These are phyloP conservation scores for Ustilago lituana DNA, from an alignment of 1,284 basidiomycete species.

Conservation along the genomic window DNA sequence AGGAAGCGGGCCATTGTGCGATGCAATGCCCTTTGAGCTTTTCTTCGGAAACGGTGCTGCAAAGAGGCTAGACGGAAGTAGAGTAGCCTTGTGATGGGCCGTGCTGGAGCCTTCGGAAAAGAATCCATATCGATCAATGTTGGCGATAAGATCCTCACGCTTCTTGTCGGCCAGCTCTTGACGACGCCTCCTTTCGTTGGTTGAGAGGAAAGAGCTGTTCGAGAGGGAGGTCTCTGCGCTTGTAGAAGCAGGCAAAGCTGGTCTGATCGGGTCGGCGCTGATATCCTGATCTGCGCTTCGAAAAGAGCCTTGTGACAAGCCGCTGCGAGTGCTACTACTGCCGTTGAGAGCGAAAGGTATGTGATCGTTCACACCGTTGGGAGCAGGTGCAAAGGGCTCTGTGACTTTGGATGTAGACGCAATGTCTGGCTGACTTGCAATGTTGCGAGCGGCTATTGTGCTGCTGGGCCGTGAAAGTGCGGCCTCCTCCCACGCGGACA, in stretches of 20 bases:
- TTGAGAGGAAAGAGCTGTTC: slow-evolving; percentile 25
- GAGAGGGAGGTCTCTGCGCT: slow-evolving; percentile 20
- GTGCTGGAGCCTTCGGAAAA: slow-evolving; percentile 25
- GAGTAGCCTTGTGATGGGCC: slow-evolving; percentile 20
- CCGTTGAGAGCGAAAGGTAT: slow-evolving; percentile 1
- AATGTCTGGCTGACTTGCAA: not conserved
- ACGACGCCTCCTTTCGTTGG: slow-evolving; percentile 30
- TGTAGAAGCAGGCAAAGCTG: not conserved
- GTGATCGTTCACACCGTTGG: slow-evolving; percentile 6
- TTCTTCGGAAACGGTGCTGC: slow-evolving; percentile 25
- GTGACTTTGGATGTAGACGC: not conserved
- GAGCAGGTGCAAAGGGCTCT: not conserved
- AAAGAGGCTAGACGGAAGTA: slow-evolving; percentile 29
- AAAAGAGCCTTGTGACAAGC: not conserved
- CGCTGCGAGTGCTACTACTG: slow-evolving; percentile 11
- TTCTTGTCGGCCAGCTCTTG: slow-evolving; percentile 41
- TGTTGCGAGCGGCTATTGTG: slow-evolving; percentile 1
- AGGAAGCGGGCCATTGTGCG: not conserved
- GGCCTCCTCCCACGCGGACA: slow-evolving; percentile 50
- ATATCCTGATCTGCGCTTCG: not conserved
- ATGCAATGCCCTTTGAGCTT: slow-evolving; percentile 7
- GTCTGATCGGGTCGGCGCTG: not conserved
- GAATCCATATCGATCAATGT: slow-evolving; percentile 56
- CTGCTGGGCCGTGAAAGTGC: slow-evolving; percentile 26
- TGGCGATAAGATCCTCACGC: slow-evolving; percentile 40